Conservation (phyloP, 1,139 yeast species). For the Saccharomyces hybrid region DNA sequence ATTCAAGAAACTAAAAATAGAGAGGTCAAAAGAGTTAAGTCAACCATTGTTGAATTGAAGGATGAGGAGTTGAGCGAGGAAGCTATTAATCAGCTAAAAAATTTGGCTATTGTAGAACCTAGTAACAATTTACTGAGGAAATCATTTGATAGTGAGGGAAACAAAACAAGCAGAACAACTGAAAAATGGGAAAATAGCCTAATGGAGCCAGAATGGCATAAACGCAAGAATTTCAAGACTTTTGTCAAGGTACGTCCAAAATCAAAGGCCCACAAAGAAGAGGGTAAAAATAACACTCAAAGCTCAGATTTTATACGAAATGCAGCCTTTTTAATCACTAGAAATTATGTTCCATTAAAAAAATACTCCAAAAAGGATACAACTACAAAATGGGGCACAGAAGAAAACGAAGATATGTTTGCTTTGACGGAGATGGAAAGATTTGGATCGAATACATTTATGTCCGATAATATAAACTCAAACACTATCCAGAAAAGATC, state of each 20-base stretch:
- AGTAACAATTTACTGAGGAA: conserved; percentile 5
- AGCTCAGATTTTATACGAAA: conserved; percentile 9
- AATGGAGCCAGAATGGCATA: conserved; percentile 21
- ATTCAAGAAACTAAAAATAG: conserved; percentile 30
- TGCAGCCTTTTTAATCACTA: conserved; percentile 22
- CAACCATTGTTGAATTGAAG: conserved; percentile 21
- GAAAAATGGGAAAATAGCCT: conserved; percentile 3
- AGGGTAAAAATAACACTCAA: conserved; percentile 4
- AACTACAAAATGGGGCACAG: background rate
- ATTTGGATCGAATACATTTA: background rate
- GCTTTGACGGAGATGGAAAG: background rate
- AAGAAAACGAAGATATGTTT: background rate
- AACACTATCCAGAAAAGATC: background rate
- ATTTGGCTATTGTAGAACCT: conserved; percentile 31
- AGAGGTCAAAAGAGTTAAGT: conserved; percentile 25
- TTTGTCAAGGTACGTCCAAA: conserved; percentile 30
- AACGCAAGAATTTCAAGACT: conserved; percentile 33
- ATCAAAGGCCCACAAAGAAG: conserved; percentile 4
- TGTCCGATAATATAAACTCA: background rate
- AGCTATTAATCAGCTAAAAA: conserved; percentile 25
- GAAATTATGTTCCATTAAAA: conserved; percentile 19
- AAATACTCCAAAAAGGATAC: background rate
- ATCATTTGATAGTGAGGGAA: background rate
- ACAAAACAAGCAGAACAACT: background rate
- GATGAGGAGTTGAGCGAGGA: conserved; percentile 27